These are phyloP conservation scores for Sindora glabra DNA, from an alignment of 306 rosid genomes.

Conservation along the genomic window DNA sequence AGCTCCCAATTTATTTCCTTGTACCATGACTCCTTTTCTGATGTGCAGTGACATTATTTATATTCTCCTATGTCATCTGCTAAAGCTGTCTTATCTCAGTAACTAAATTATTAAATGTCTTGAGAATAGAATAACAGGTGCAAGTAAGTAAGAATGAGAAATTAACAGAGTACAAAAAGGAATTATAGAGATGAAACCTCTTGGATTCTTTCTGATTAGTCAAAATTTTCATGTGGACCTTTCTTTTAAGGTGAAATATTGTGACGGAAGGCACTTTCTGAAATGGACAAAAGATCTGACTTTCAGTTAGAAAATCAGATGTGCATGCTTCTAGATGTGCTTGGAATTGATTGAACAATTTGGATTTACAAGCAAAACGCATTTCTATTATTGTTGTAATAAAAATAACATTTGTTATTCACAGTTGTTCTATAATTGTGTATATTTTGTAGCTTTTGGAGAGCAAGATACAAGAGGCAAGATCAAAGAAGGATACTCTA, in stretches of 20 bases:
- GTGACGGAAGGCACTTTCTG: neutral
- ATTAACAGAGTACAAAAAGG: neutral
- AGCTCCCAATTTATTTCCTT: too few species aligned
- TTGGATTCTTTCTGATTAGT: neutral
- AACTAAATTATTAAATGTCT: neutral
- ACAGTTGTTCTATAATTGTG: constrained; percentile 6
- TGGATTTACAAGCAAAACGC: neutral
- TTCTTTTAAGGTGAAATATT: neutral
- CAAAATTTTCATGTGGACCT: neutral
- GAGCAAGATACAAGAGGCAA: constrained; percentile 93
- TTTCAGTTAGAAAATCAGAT: neutral
- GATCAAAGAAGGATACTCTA: constrained; percentile 88
- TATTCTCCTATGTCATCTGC: neutral
- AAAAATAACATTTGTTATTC: too few species aligned
- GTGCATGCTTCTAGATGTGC: neutral
- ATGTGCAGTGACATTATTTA: neutral
- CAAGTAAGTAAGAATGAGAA: neutral
- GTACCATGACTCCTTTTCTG: too few species aligned
- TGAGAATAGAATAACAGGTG: neutral
- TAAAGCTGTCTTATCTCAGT: neutral
- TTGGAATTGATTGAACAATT: constrained; percentile 2
- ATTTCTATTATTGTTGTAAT: neutral
- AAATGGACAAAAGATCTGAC: neutral
- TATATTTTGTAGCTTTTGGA: constrained; percentile 65
- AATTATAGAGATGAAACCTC: neutral